Evolutionary conservation across 257 asterid species (phyloP), one percentile per base, ranked within the genome.

Genomic region (Solanum pennellii): DNA sequence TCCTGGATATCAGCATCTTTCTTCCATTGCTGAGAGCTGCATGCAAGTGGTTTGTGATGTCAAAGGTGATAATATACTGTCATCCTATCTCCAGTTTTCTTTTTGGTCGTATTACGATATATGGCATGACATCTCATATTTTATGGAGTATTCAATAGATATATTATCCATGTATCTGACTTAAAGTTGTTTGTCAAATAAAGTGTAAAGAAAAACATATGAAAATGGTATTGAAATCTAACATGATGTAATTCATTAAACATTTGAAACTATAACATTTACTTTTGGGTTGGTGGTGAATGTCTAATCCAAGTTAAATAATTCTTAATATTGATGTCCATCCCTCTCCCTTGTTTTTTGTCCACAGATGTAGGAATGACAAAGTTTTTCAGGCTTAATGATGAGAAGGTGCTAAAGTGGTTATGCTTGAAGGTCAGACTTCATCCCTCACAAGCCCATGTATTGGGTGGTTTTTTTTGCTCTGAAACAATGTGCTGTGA

Each of bases 21-120:
- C 89, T 77, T 91, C 96, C 31, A 82, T 92, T 86, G 98, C 98
- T 0, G 98, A 93, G 87, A 92, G 90, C 89, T 83, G 95, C 52
- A 96, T 97, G 98, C 94, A 92, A 90, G 91, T 97, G 59, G 98
- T 97, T 88, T 96, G 99, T 88, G 99, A 97, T 93, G 47, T 93
- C 71, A 93, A 94, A 96, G 99, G 99, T 97, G 91, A 88, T 86
- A 33, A 52, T 72, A 71, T 20, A 44, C 29, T 68, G 12, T 62
- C 5, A 4, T 23, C 29, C 25, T 29, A 29, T 47, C 11, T 37
- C 65, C 79, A 66, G 18, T 47, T 62, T 44, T 42, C 6, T 42
- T 33, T 68, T 62, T n/a, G 71, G 86, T 49, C 39, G 79, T 77
- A 12, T 75, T 66, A 14, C 23, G 45, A 45, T 68, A 84, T 8